phyloP scores from a whole-genome alignment of 129 eudicot genomes.

The Pulicaria dysenterica region DNA sequence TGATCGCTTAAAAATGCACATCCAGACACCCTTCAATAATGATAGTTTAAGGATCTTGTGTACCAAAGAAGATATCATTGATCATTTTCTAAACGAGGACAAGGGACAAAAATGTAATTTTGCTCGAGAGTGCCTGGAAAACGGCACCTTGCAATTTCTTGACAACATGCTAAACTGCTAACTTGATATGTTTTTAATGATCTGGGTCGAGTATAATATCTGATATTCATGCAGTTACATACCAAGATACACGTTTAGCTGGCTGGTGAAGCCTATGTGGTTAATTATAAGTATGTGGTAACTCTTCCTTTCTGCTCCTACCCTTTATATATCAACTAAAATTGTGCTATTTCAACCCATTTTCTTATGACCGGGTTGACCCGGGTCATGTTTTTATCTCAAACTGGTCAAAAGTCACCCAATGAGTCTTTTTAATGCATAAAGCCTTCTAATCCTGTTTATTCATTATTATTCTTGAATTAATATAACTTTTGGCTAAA shows the following conservation, averaged over 20 bases:
- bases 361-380: background rate
- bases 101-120: background rate
- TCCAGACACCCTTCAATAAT: background rate
- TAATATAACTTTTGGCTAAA: background rate
- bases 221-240: constrained; percentile 66
- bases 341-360: background rate
- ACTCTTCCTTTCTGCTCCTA: constrained; percentile 15
- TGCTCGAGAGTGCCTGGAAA: background rate
- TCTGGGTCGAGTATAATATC: constrained; percentile 22
- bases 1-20: background rate
- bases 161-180: background rate
- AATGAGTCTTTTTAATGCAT: background rate
- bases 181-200: constrained; percentile 1
- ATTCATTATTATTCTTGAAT: background rate
- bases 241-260: constrained; percentile 98
- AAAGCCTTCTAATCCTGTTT: background rate
- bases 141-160: background rate
- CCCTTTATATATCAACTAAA: background rate
- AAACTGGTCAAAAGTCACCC: background rate
- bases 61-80: background rate
- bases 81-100: background rate
- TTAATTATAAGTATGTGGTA: constrained; percentile 72
- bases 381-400: background rate
- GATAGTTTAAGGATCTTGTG: background rate
- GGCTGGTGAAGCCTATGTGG: constrained; percentile 99